Evolutionary conservation across 2,329 filamentous ascomycete genomes (phyloP), one percentile per base, ranked within the genome.

Genomic region (Stemphylium lycopersici): DNA sequence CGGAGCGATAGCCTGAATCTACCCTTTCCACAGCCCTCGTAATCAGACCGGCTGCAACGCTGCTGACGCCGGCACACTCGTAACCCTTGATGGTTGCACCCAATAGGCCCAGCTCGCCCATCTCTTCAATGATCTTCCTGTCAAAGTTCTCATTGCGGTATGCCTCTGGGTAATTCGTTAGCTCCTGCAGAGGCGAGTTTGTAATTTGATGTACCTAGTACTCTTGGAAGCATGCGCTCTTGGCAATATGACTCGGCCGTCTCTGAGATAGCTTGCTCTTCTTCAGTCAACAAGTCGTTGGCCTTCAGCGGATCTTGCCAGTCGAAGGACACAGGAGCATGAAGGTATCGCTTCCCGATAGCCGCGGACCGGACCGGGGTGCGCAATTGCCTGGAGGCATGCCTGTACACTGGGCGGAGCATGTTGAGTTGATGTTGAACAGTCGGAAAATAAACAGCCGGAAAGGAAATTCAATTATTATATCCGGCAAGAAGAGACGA

Each of bases 221-320:
- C 89, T 61, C 93, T 83, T 45, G 95, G 95, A 37, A 90, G 80
- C 79, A 99, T 82, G 56, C 86, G 85, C 74, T 98, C 93, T 76
- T 98, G 93, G 73, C 93, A 98, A 72, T 98, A 99, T 57, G 90
- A 85, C 76, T 96, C 90, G 31, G 93, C 93, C 5, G 91, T 96
- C 68, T 97, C 91, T 37, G 89, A 83, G 63, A 99, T 93, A 12
- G 93, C 91, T 61, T 91, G 73, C 76, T 99, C 95, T 56, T 99
- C 95, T 62, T 96, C 90, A 1, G 92, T 96, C 68, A 92, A 84
- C 39, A 96, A 78, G 69, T 86, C 89, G 68, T 86, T 87, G 32
- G 88, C 82, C 22, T 83, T 84, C 54, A 99, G 81, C 16, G 95
- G 93, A 72, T 99, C 95, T 74, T 95, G 85, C 93, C 95, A 99